phyloP scores from a whole-genome alignment of 176 grass and related monocot genomes.

The Melocanna baccifera region DNA sequence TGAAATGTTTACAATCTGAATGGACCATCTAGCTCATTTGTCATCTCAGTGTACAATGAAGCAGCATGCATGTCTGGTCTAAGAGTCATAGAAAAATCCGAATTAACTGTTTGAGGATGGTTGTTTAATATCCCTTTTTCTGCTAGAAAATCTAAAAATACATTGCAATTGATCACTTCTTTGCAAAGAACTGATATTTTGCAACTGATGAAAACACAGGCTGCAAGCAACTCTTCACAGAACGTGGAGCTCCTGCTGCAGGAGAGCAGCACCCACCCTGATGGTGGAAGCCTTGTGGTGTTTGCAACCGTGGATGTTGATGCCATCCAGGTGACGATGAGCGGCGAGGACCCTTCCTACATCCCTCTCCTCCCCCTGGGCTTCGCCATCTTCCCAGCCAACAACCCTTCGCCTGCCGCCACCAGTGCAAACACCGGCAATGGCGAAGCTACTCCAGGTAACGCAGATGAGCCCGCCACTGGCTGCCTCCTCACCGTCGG shows the following conservation, averaged over 20 bases:
- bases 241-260: constrained; percentile 97
- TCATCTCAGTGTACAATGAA: background rate
- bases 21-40: background rate
- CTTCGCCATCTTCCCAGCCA: constrained; percentile 74
- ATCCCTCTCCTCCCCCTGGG: constrained; percentile 85
- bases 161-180: background rate
- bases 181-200: background rate
- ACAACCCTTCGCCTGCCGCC: constrained; percentile 18
- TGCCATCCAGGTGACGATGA: constrained; percentile 89
- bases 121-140: background rate
- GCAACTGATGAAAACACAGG: constrained; percentile 37
- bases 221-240: constrained; percentile 93
- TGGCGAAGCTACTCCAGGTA: background rate
- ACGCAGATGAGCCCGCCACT: background rate
- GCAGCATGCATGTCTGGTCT: background rate
- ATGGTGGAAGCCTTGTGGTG: constrained; percentile 75
- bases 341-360: constrained; percentile 84
- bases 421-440: constrained; percentile 13
- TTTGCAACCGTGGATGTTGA: constrained; percentile 82
- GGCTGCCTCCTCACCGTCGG: constrained; percentile 84
- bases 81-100: background rate
- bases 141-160: background rate
- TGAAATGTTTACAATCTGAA: constrained; percentile 1
- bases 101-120: background rate
- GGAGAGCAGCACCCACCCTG: constrained; percentile 87